Evolutionary conservation across 352 stramenopile species (phyloP).

Genomic region (Globisporangium carolinianum): DNA sequence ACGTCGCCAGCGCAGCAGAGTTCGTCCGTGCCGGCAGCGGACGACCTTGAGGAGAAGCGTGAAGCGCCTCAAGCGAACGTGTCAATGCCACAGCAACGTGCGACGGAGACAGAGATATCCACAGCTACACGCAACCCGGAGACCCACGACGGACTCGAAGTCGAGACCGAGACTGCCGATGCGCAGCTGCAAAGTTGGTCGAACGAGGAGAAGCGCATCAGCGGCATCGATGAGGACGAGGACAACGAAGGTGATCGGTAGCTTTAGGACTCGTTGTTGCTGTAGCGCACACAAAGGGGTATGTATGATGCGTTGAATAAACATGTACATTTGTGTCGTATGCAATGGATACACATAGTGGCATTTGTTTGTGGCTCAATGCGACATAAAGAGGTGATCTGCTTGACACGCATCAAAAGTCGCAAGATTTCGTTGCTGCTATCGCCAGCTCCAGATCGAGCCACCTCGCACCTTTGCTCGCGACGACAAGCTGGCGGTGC

Average conservation of each 20-base stretch:
- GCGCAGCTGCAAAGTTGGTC: background rate
- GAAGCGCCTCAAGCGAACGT: background rate
- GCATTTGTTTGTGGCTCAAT: too few species aligned
- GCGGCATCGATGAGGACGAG: background rate
- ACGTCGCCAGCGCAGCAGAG: background rate
- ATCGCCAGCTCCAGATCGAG: too few species aligned
- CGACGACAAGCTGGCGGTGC: background rate
- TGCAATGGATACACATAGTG: too few species aligned
- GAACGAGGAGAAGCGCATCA: background rate
- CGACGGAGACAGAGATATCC: too few species aligned
- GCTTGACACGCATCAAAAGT: too few species aligned
- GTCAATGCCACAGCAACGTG: background rate
- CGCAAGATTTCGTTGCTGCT: too few species aligned
- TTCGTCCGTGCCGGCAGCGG: too few species aligned
- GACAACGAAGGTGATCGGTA: background rate
- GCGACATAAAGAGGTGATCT: background rate
- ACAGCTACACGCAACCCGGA: background rate
- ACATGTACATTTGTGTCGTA: too few species aligned
- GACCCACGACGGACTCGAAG: background rate
- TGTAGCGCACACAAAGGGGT: background rate
- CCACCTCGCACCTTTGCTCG: background rate
- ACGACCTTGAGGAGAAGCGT: background rate
- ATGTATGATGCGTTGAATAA: too few species aligned
- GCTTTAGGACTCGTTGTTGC: too few species aligned
- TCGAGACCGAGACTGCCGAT: background rate